Base-by-base conservation (phyloP, 2,329 filamentous ascomycete genomes). In the Paraphaeosphaeria minitans region DNA sequence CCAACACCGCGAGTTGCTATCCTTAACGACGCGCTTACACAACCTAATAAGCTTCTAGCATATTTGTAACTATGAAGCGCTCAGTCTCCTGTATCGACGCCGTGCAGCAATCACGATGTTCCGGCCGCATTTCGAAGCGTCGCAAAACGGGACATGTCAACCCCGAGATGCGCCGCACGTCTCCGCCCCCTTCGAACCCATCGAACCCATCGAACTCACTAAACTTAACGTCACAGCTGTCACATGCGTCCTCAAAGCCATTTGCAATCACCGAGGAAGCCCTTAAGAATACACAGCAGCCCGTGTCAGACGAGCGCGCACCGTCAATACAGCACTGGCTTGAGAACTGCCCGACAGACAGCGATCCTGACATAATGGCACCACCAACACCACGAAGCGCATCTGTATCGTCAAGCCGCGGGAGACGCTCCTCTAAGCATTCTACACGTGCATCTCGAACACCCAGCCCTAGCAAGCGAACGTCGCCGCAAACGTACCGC, bases 401-500 rank as follows among this genome's bases (percentile, higher is more conserved):
- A 59, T 53, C 41, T 19, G 35, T 37, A 12, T 37, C 35, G 35
- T 52, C 41, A 24, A 58, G 45, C 33, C 33, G 54, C 48, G 50
- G 59, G n/a, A 49, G 53, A 50, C 55, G 56, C 39, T 58, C 1
- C 64, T 53, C 31, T 63, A 68, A 56, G 64, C 63, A 47, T 68
- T 64, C 55, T 59, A 61, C 58, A 66, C 55, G 29, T 59, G 59
- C 53, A 56, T 62, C 57, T 58, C 57, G 60, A 45, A 63, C 64
- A 31, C 64, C 61, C 12, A 67, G 63, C 49, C 60, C 64, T 53
- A 64, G 57, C 63, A 66, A 67, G 53, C 56, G 50, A 55, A 57
- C 58, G 53, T 56, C 60, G 4, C 64, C 55, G 33, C 64, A 68
- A 57, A 65, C 63, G 50, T 68, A 66, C 56, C 61, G 63, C 57